phyloP scores from a whole-genome alignment of 1,284 basidiomycete species.

The Ceratobasidium sp. region DNA sequence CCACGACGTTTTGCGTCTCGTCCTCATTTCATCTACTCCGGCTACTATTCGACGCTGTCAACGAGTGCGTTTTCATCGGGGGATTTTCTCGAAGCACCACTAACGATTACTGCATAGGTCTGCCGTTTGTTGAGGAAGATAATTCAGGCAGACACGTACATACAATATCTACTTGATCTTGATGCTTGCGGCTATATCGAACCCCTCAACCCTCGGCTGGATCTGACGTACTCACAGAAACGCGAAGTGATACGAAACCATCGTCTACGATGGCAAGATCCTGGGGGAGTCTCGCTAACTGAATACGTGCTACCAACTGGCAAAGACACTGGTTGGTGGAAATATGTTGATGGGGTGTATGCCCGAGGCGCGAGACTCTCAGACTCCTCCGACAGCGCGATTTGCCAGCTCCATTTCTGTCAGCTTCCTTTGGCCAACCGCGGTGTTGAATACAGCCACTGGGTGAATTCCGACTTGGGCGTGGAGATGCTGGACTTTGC shows the following conservation, averaged over 20 bases:
- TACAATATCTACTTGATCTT: not conserved
- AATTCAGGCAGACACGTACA: too few species aligned
- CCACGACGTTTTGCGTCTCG: too few species aligned
- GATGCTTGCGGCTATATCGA: not conserved
- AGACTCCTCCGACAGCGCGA: not conserved
- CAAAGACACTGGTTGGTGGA: not conserved
- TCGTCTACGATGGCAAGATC: not conserved
- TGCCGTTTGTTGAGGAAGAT: too few species aligned
- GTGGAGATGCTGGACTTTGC: not conserved
- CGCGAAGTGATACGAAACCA: not conserved
- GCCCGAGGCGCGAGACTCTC: too few species aligned
- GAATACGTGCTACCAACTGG: too few species aligned
- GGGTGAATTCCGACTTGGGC: not conserved
- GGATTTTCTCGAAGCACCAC: too few species aligned
- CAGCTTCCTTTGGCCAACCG: not conserved
- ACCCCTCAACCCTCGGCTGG: not conserved
- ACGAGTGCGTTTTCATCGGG: constrained; percentile 11
- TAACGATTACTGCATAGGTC: too few species aligned
- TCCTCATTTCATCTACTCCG: not conserved
- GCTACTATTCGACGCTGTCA: constrained; percentile 6
- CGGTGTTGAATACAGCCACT: not conserved
- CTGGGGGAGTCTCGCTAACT: not conserved
- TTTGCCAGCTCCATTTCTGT: not conserved
- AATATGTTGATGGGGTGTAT: not conserved
- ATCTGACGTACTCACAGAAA: not conserved